Conservation (phyloP, 2,329 filamentous ascomycete species). For the Epichloe typhina region DNA sequence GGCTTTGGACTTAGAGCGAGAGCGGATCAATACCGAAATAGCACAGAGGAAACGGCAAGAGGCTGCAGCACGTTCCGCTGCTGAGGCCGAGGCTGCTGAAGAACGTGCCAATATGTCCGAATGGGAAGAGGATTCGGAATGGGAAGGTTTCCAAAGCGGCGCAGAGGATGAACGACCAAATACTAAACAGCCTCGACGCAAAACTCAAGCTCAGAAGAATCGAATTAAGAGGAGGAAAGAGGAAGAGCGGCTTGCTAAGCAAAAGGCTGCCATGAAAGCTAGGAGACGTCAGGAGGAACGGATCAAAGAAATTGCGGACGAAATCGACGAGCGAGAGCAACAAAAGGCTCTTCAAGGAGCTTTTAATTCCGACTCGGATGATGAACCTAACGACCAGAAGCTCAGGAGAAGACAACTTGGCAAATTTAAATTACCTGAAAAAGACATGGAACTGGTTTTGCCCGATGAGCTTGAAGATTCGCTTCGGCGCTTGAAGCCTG, state of each 20-base stretch:
- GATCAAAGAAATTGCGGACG: constrained; percentile 57
- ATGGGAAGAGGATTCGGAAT: constrained; percentile 81
- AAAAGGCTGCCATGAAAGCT: constrained; percentile 62
- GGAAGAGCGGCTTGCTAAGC: constrained; percentile 62
- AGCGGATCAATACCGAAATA: constrained; percentile 53
- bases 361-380: constrained; percentile 34
- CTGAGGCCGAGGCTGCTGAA: constrained; percentile 62
- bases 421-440: constrained; percentile 60
- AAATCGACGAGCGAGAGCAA: constrained; percentile 44
- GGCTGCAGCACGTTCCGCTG: constrained; percentile 54
- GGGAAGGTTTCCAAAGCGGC: constrained; percentile 81
- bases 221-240: constrained; percentile 81
- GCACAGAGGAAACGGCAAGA: constrained; percentile 55
- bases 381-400: constrained; percentile 46
- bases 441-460: constrained; percentile 67
- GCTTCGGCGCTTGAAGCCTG: constrained; percentile 71
- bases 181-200: constrained; percentile 63
- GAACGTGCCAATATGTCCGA: constrained; percentile 50
- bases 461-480: constrained; percentile 75
- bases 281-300: constrained; percentile 58
- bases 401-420: constrained; percentile 63
- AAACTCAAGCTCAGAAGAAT: constrained; percentile 78
- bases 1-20: constrained; percentile 65
- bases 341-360: constrained; percentile 28
- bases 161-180: constrained; percentile 50